phyloP scores from a whole-genome alignment of 1,284 basidiomycete species.

The Ceratobasidium sp. region DNA sequence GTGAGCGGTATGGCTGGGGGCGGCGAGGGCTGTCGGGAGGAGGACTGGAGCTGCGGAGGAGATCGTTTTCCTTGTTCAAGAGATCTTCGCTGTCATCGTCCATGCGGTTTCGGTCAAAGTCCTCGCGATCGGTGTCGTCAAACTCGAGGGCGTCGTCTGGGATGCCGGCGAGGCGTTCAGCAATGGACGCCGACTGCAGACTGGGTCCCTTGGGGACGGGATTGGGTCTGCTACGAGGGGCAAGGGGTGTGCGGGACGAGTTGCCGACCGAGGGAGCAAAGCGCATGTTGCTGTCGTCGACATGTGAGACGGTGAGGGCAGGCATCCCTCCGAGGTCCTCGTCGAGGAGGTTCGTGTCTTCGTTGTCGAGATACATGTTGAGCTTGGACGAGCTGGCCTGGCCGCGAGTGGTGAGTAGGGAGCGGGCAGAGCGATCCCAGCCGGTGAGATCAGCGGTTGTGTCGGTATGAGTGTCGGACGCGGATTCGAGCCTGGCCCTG shows the following conservation, averaged over 20 bases:
- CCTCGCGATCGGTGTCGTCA: conserved; percentile 35
- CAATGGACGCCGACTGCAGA: conserved; percentile 28
- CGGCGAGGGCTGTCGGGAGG: conserved; percentile 11
- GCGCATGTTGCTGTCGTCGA: conserved; percentile 25
- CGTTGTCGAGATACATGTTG: conserved; percentile 22
- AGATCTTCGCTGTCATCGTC: conserved; percentile 31
- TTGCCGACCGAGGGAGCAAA: conserved; percentile 14
- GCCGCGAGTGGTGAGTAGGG: conserved; percentile 26
- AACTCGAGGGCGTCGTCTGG: conserved; percentile 29
- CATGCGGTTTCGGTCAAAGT: conserved; percentile 33
- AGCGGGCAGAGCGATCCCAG: conserved; percentile 30
- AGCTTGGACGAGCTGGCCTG: conserved; percentile 21
- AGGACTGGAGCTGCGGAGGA: conserved; percentile 16
- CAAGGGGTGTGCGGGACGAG: conserved; percentile 10
- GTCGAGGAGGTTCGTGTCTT: conserved; percentile 26
- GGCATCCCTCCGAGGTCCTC: conserved; percentile 22
- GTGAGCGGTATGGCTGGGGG: background rate
- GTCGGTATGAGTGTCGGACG: conserved; percentile 7
- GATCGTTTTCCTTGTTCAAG: conserved; percentile 28
- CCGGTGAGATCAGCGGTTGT: conserved; percentile 14
- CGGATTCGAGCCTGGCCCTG: conserved; percentile 16
- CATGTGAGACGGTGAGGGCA: conserved; percentile 20
- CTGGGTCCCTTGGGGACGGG: conserved; percentile 24
- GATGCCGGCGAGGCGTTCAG: conserved; percentile 27
- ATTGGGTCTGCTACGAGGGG: background rate